Base-by-base conservation (phyloP, 2,329 filamentous ascomycete species). In the Tolypocladium nubicola region DNA sequence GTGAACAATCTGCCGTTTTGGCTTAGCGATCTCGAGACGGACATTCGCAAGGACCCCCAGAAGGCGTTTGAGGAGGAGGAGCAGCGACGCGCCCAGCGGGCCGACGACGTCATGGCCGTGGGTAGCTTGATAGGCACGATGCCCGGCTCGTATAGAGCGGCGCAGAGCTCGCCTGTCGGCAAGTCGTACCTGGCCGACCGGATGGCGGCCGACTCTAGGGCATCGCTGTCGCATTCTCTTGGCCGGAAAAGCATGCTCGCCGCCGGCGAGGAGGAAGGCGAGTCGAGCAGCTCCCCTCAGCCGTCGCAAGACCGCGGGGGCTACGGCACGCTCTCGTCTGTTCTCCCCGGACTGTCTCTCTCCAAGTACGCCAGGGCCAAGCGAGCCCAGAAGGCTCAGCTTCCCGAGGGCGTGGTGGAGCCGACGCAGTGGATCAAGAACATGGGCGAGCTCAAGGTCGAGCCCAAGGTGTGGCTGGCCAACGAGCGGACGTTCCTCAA, bases 401-500 rank as follows among this genome's bases (percentile, higher is more conserved):
- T 97, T 3, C 94, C 94, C 0, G 88, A 91, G 33, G 94, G 94
- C 38, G 90, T 99, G n/a, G 83, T 83, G 26, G 86, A 95, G 68
- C 94, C 94, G 1, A 84, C 82, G 10, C 80, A 85, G 62, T 95
- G 93, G 86, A 89, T 99, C 78, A 99, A 99, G 77, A 95, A 99
- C 73, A 83, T 88, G 39, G 93, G 94, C 3, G 89, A 91, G 40
- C 82, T 97, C 62, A 88, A 91, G 68, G 90, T 99, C 58, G 94
- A 99, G 75, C 91, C 90, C 60, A 99, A 99, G 74, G 93, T 99
- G 37, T 99, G 94, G 93, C 86, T 99, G 58, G 94, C 94, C 56
- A 99, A 99, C 73, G 93, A 99, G 75, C 87, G 94, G 60, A 99
- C 94, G 0, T 99, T 97, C 70, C 87, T 99, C 72, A 97, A 97